Conservation (phyloP, 345 rosid genomes). For the Eucalyptus polybractea region DNA sequence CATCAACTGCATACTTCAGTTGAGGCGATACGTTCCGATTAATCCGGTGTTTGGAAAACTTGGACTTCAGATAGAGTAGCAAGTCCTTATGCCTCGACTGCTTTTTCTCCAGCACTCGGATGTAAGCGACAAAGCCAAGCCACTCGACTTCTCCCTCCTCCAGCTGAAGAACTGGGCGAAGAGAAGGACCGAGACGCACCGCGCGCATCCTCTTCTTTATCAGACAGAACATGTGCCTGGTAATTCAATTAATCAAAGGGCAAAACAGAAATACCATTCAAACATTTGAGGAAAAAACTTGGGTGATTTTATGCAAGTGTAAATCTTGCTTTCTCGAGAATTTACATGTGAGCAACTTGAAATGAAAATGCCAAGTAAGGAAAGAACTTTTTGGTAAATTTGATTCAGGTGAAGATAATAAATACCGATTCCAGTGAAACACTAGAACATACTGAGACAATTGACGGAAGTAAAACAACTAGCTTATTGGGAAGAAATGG, state of each 20-base stretch:
- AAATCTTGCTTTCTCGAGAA: not conserved
- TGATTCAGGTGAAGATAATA: not conserved
- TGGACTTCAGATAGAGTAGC: slow-evolving; percentile 22
- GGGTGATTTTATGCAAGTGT: not conserved
- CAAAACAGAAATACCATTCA: not conserved
- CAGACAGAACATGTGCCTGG: slow-evolving; percentile 37
- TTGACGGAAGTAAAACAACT: not conserved
- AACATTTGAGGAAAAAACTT: not conserved
- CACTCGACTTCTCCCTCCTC: slow-evolving; percentile 50
- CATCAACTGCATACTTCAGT: slow-evolving; percentile 38
- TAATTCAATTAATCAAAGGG: not conserved
- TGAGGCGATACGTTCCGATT: slow-evolving; percentile 9
- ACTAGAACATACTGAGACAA: not conserved
- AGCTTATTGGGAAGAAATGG: not conserved
- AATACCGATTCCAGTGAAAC: not conserved
- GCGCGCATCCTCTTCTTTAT: slow-evolving; percentile 40
- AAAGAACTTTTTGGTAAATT: not conserved
- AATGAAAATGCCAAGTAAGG: not conserved
- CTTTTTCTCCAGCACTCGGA: slow-evolving; percentile 47
- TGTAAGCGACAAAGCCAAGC: slow-evolving; percentile 64
- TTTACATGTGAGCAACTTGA: not conserved
- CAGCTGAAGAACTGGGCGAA: slow-evolving; percentile 24
- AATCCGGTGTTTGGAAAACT: slow-evolving; percentile 16
- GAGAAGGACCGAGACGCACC: slow-evolving; percentile 1
- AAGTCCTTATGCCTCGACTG: slow-evolving; percentile 41